Evolutionary conservation across 306 rosid genomes (phyloP).

Genomic region (Vigna unguiculata): DNA sequence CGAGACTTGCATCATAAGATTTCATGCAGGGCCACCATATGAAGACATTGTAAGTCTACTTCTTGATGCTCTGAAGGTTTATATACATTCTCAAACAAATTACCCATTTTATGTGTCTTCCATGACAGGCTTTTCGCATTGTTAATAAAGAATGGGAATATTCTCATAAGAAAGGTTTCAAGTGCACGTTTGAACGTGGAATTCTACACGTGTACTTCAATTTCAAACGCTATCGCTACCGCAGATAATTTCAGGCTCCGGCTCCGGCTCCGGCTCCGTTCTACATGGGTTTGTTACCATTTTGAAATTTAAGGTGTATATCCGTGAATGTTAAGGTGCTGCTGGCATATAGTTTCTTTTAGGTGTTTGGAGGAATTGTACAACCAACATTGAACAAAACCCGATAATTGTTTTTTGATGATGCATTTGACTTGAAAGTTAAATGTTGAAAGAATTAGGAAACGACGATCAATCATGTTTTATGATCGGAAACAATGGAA

Average conservation of each 20-base stretch:
- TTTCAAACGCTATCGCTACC: slow-evolving; percentile 86
- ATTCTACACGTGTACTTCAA: slow-evolving; percentile 89
- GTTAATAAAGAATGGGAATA: slow-evolving; percentile 97
- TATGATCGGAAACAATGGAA: neutral
- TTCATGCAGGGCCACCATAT: slow-evolving; percentile 96
- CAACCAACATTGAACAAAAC: neutral
- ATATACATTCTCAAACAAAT: neutral
- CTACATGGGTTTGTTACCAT: neutral
- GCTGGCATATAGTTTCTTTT: neutral
- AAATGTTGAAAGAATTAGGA: slow-evolving; percentile 11
- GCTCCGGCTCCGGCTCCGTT: too few relatives aligned
- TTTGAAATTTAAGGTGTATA: neutral
- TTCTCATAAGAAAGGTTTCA: slow-evolving; percentile 92
- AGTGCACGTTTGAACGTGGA: slow-evolving; percentile 92
- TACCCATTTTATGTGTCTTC: slow-evolving; percentile 4
- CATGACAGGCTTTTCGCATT: slow-evolving; percentile 79
- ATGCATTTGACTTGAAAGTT: slow-evolving; percentile 17
- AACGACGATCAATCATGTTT: neutral
- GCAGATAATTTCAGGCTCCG: slow-evolving; percentile 56
- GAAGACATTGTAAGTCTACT: slow-evolving; percentile 81
- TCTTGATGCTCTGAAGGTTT: neutral
- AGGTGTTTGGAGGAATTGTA: slow-evolving; percentile 5
- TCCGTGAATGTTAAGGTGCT: neutral
- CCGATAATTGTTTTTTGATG: slow-evolving; percentile 9
- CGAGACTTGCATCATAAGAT: slow-evolving; percentile 80